A percentile compares a stretch with the other conserved stretches of the same genome.
phyloP scores from a whole-genome alignment of 768 basidiomycete genomes.

The Panellus pusillus region DNA sequence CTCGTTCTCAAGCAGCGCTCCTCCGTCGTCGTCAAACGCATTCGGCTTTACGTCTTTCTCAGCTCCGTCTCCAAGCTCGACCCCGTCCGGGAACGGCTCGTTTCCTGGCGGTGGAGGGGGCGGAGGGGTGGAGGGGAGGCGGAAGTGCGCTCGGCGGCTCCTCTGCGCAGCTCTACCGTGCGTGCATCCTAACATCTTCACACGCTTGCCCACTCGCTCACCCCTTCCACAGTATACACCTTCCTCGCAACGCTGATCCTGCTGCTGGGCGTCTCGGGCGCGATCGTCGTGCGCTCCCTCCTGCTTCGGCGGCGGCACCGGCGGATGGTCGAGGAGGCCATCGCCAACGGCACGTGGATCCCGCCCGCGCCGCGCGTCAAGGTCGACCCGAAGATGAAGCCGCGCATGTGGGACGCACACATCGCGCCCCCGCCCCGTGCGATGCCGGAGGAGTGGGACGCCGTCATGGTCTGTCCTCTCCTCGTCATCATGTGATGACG shows the following conservation, averaged over 20 bases:
- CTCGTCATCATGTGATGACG: not conserved
- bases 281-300: slow-evolving; percentile 65
- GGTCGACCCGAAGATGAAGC: slow-evolving; percentile 47
- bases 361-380: slow-evolving; percentile 36
- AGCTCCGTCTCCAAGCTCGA: too few species aligned
- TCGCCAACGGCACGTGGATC: slow-evolving; percentile 62
- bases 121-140: not conserved
- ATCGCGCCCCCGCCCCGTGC: slow-evolving; percentile 23
- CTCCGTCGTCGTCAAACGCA: too few species aligned
- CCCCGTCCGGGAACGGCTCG: too few species aligned
- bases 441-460: slow-evolving; percentile 9
- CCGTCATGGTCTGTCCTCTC: slow-evolving; percentile 14
- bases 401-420: slow-evolving; percentile 48
- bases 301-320: slow-evolving; percentile 63
- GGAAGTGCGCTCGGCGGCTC: not conserved
- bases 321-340: slow-evolving; percentile 60
- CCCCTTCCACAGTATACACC: slow-evolving; percentile 34
- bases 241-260: slow-evolving; percentile 68
- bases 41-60: too few species aligned
- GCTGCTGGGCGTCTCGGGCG: slow-evolving; percentile 64
- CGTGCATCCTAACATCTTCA: not conserved
- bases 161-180: slow-evolving; percentile 14
- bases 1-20: too few species aligned
- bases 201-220: not conserved
- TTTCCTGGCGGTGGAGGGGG: not conserved